phyloP scores from a whole-genome alignment of 257 asterid genomes.

The Scutellaria baicalensis region DNA sequence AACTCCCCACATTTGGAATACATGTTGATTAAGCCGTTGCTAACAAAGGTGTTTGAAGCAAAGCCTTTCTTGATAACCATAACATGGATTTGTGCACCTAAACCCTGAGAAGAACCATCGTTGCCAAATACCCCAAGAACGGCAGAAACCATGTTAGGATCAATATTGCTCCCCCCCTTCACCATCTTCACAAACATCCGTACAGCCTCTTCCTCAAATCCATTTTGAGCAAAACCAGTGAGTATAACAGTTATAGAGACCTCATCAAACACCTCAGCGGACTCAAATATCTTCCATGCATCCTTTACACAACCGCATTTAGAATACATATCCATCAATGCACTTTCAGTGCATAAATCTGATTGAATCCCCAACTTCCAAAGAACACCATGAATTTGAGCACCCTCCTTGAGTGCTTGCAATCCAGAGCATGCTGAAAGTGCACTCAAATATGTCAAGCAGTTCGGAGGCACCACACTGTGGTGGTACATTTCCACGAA shows the following conservation, averaged over 20 bases:
- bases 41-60: slow-evolving; percentile 38
- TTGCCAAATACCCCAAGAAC: slow-evolving; percentile 59
- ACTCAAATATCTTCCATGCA: slow-evolving; percentile 71
- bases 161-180: slow-evolving; percentile 42
- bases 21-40: slow-evolving; percentile 79
- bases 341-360: slow-evolving; percentile 58
- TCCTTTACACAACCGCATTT: slow-evolving; percentile 58
- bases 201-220: slow-evolving; percentile 71
- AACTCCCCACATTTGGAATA: slow-evolving; percentile 76
- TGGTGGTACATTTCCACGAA: slow-evolving; percentile 42
- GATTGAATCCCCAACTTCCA: slow-evolving; percentile 69
- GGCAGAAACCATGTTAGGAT: slow-evolving; percentile 56
- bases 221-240: slow-evolving; percentile 64
- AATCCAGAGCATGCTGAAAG: slow-evolving; percentile 71
- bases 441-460: slow-evolving; percentile 60
- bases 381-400: slow-evolving; percentile 62
- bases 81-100: slow-evolving; percentile 77
- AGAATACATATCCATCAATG: slow-evolving; percentile 88
- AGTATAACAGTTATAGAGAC: slow-evolving; percentile 75
- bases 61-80: slow-evolving; percentile 58
- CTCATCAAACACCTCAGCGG: slow-evolving; percentile 56
- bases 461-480: slow-evolving; percentile 42
- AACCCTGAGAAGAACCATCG: slow-evolving; percentile 38
- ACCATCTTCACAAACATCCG: slow-evolving; percentile 58
- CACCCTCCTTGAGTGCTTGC: slow-evolving; percentile 55